Base-by-base conservation (phyloP, 2,329 filamentous ascomycete genomes). In the Penicillium polonicum region DNA sequence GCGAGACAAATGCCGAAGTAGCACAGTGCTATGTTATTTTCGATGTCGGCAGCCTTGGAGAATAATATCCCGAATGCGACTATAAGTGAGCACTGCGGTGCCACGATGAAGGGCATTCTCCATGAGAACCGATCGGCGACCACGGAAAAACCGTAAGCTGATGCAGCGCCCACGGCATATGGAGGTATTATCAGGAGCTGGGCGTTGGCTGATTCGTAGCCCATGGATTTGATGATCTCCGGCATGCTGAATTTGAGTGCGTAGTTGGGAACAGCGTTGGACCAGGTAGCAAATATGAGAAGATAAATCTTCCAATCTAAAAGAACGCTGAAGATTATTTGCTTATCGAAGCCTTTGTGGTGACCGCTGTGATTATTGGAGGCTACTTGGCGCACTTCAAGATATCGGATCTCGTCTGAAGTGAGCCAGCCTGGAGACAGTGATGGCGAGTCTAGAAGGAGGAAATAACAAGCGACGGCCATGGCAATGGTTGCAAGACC, bases 401-500 rank as follows among this genome's bases (percentile, higher is more conserved):
- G 68, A 43, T 71, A 78, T 13, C 74, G 72, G 39, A 75, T 76
- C 64, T 79, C 75, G 19, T 78, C 75, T 1, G 69, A 52, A 0
- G 68, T 70, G 2, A 79, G 74, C 73, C 76, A 79, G 2, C 64
- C 52, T 0, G 66, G 62, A 0, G 72, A 75, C 0, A 74, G 65
- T 0, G 70, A 65, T 0, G 78, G 78, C 2, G 71, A 74, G 65
- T 80, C 77, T 21, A 74, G 53, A 12, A 72, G 62, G 27, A 67
- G 60, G 17, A 71, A 52, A 35, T 63, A 69, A 21, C 62, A 68
- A 61, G 57, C 65, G 72, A 63, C 64, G 6, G 86, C 89, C 25
- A 90, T 80, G 0, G 88, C 2, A 1, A 90, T 78, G 0, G 89
- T 91, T 1, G 85, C 78, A 2, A 88, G 75, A 15, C 89, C 89